Base-by-base conservation (phyloP, 2,329 filamentous ascomycete genomes). In the Diaporthe destruens region DNA sequence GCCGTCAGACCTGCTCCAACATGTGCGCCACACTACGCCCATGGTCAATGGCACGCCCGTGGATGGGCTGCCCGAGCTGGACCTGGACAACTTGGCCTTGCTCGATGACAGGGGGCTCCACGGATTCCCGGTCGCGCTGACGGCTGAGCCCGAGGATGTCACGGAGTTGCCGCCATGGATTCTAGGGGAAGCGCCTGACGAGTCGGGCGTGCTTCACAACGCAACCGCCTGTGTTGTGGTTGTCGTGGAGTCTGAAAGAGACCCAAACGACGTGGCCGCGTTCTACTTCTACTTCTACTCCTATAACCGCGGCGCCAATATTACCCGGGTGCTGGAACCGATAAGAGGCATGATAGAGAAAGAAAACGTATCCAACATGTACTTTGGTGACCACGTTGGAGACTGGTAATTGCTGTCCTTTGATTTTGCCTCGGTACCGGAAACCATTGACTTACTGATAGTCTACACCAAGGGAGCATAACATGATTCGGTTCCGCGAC, bases 201-300 rank as follows among this genome's bases (percentile, higher is more conserved):
- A 49, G 1, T 44, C 47, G 11, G 79, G 79, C 18, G 56, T 14
- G 20, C 73, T 77, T 3, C 75, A 49, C 44, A 77, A 79, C 23
- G 72, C 79, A 1, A 80, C 80, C 3, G 75, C 80, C 0, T 80
- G 78, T 49, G 78, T 79, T 1, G 78, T 81, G 2, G 76, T 81
- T 25, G 47, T 81, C 11, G 79, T 81, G 0, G 57, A 70, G 25
- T 71, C 53, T 16, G 77, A 80, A 18, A 79, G 78, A 69, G 74
- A 69, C 42, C 51, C 76, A 7, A 36, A 74, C 1, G 78, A 81
- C 7, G 9, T 80, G 0, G 80, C 80, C 42, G 80, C 79, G 0
- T 81, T 81, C 12, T 81, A 78, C 71, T 81, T 81, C 51, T 81
- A 81, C 32, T 81, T 81, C 20, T 81, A 81, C 63, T 81, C 80